Evolutionary conservation across 169 alveolate genomes (phyloP).

Genomic region (Blepharisma undulans): DNA sequence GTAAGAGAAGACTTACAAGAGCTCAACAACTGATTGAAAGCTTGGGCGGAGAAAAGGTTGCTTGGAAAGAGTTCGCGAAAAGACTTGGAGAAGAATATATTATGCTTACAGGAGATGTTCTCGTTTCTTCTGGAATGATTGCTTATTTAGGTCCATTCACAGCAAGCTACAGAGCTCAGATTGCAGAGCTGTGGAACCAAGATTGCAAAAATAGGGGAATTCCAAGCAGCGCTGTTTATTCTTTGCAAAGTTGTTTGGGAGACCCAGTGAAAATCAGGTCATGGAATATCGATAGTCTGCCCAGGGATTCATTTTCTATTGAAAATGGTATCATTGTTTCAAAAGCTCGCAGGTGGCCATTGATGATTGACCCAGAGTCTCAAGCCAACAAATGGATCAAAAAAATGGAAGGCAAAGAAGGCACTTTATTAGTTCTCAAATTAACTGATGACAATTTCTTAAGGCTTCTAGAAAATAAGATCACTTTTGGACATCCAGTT

Average conservation of each 20-base stretch:
- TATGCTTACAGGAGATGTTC: constrained; percentile 87
- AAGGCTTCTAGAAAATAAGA: constrained; percentile 81
- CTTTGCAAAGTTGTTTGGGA: constrained; percentile 79
- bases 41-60: constrained; percentile 90
- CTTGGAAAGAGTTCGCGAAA: constrained; percentile 88
- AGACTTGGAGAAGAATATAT: constrained; percentile 71
- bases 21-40: constrained; percentile 87
- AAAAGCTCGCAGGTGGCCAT: constrained; percentile 92
- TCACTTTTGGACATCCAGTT: constrained; percentile 89
- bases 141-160: constrained; percentile 92
- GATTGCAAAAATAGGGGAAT: constrained; percentile 68
- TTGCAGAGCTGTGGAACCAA: constrained; percentile 71
- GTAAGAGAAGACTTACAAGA: constrained; percentile 82
- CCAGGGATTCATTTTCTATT: constrained; percentile 87
- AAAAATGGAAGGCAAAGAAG: constrained; percentile 82
- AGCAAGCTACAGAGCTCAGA: constrained; percentile 76
- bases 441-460: constrained; percentile 85
- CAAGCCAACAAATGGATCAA: constrained; percentile 93
- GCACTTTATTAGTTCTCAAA: constrained; percentile 80
- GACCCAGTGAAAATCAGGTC: constrained; percentile 91
- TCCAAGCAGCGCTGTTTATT: constrained; percentile 75
- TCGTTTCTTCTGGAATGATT: constrained; percentile 87
- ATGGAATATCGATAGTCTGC: constrained; percentile 91
- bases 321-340: constrained; percentile 89
- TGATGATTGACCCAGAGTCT: constrained; percentile 91